These are phyloP conservation scores for Magnusiomyces tetraspermus DNA, from an alignment of 1,139 yeast species.

Conservation along the genomic window DNA sequence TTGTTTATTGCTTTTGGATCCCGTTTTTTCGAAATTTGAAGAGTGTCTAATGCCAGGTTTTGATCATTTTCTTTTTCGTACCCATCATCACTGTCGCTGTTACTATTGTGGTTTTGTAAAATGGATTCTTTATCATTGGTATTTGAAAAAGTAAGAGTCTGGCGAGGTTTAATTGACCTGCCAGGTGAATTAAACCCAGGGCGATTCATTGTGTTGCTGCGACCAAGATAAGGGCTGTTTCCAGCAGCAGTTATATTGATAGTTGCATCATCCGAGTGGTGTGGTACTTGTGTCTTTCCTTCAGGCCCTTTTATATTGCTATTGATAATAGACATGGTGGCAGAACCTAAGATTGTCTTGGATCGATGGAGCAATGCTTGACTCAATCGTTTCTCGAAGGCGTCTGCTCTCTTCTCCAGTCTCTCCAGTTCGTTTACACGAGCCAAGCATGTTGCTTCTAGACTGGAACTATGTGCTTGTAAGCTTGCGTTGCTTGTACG, in stretches of 20 bases:
- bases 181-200: neutral
- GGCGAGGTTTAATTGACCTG: neutral
- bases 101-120: neutral
- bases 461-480: slow-evolving; percentile 19
- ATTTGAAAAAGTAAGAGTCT: no score
- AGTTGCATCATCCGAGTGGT: neutral
- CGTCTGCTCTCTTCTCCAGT: slow-evolving; percentile 25
- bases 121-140: neutral
- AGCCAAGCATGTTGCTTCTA: slow-evolving; percentile 23
- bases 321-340: slow-evolving; percentile 27
- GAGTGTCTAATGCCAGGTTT: neutral
- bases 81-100: slow-evolving; percentile 4
- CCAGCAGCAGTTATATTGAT: neutral
- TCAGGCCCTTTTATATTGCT: neutral
- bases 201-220: neutral
- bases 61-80: slow-evolving; percentile 3
- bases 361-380: slow-evolving; percentile 28
- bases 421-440: slow-evolving; percentile 25
- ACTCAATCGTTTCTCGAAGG: slow-evolving; percentile 24
- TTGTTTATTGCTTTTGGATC: neutral
- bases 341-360: slow-evolving; percentile 28
- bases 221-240: neutral
- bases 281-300: neutral
- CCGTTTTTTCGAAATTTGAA: neutral
- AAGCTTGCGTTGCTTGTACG: slow-evolving; percentile 20